Percentiles rank a stretch among this genome's conserved stretches.
Evolutionary conservation across 345 rosid species (phyloP).

Genomic region (Bruguiera parviflora): DNA sequence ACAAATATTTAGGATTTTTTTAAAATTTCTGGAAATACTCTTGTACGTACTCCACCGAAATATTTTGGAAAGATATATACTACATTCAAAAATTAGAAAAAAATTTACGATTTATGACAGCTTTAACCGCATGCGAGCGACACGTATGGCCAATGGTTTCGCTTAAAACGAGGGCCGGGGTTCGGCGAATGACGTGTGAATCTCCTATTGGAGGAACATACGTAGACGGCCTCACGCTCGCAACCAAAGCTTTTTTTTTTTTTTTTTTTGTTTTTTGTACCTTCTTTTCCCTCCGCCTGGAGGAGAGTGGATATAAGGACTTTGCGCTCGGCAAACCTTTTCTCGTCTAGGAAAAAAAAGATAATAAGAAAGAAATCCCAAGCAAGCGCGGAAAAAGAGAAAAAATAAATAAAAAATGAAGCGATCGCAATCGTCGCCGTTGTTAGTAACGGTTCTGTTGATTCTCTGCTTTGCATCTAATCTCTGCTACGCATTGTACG

Average conservation of each 20-base stretch:
- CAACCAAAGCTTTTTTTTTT: slow-evolving; percentile 14
- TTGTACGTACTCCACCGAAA: no score
- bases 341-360: background rate
- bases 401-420: slow-evolving; percentile 33
- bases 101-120: no score
- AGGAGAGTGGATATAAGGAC: background rate
- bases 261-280: no score
- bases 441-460: slow-evolving; percentile 24
- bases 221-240: slow-evolving; percentile 26
- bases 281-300: background rate
- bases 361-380: slow-evolving; percentile 9
- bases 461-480: slow-evolving; percentile 27
- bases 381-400: slow-evolving; percentile 19
- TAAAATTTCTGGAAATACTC: no score
- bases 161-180: no score
- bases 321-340: slow-evolving; percentile 1
- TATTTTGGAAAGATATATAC: no score
- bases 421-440: slow-evolving; percentile 23
- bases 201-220: slow-evolving; percentile 47
- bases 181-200: slow-evolving; percentile 39
- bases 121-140: no score
- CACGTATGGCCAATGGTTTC: no score
- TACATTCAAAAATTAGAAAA: no score
- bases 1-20: no score
- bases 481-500: slow-evolving; percentile 56